Evolutionary conservation across 352 stramenopile genomes (phyloP).

Genomic region (Pythium volutum): DNA sequence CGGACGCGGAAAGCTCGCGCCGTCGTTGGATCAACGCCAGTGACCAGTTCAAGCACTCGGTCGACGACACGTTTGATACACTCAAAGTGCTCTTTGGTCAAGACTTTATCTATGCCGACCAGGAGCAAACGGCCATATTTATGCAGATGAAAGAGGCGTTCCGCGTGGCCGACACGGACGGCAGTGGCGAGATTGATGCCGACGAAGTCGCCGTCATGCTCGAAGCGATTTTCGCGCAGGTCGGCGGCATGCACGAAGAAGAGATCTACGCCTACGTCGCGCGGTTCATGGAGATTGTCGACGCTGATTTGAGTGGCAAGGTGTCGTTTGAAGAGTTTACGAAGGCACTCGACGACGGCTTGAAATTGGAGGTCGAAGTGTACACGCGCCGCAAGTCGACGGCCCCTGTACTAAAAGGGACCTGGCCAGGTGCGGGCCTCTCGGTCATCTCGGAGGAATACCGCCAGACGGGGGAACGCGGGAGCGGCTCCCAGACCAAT

Average conservation of each 20-base stretch:
- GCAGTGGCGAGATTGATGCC: conserved; percentile 76
- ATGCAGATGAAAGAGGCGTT: conserved; percentile 89
- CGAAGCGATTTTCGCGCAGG: conserved; percentile 74
- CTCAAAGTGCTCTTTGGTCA: conserved; percentile 72
- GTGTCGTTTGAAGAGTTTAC: conserved; percentile 85
- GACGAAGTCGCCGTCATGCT: conserved; percentile 78
- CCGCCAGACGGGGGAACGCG: no score
- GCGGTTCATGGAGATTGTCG: conserved; percentile 76
- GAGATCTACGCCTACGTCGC: conserved; percentile 69
- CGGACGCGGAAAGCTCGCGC: conserved; percentile 25
- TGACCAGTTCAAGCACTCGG: conserved; percentile 43
- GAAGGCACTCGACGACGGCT: conserved; percentile 63
- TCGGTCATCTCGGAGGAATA: conserved; percentile 14
- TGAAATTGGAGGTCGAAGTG: conserved; percentile 78
- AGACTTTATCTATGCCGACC: conserved; percentile 69
- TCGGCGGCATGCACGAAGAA: conserved; percentile 63
- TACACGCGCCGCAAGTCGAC: conserved; percentile 43
- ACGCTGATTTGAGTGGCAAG: conserved; percentile 59
- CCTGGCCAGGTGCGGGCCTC: background rate
- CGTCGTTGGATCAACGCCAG: conserved; percentile 51
- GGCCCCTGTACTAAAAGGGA: conserved; percentile 11
- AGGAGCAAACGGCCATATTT: conserved; percentile 78
- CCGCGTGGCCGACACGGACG: conserved; percentile 71
- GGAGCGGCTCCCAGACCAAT: no score
- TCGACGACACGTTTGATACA: conserved; percentile 69